These are phyloP conservation scores for Carpinus viminea DNA, from an alignment of 306 rosid genomes.

Conservation along the genomic window DNA sequence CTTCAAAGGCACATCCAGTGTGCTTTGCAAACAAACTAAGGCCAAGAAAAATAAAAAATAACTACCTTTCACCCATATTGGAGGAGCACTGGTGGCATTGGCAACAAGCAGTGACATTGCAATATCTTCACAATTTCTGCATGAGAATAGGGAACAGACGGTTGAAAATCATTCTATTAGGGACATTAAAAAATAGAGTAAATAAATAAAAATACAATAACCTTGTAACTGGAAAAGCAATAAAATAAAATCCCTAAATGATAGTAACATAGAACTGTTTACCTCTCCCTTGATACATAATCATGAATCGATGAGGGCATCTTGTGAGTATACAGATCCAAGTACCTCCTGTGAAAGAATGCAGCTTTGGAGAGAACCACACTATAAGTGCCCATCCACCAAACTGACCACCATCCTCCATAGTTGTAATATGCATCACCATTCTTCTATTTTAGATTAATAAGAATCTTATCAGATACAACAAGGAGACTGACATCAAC, in stretches of 20 bases:
- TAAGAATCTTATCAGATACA: constrained; percentile 28
- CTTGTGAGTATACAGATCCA: constrained; percentile 44
- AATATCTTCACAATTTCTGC: constrained; percentile 62
- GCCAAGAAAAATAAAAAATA: background rate
- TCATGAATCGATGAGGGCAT: constrained; percentile 48
- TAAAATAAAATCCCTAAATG: constrained; percentile 3
- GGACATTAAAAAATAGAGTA: constrained; percentile 9
- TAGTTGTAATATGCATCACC: constrained; percentile 47
- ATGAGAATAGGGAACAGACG: constrained; percentile 5
- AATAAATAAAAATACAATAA: background rate
- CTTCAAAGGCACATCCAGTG: background rate
- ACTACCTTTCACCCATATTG: constrained; percentile 63
- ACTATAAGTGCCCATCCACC: constrained; percentile 67
- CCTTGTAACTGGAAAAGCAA: background rate
- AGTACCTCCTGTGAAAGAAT: constrained; percentile 60
- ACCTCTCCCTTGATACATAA: constrained; percentile 52
- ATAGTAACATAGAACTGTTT: constrained; percentile 14
- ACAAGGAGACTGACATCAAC: constrained; percentile 13
- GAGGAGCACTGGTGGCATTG: constrained; percentile 55
- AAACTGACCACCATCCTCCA: constrained; percentile 76
- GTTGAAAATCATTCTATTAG: constrained; percentile 5
- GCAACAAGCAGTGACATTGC: constrained; percentile 63
- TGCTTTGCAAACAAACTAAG: background rate
- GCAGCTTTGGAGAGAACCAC: constrained; percentile 66
- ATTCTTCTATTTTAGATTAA: constrained; percentile 40